These are phyloP conservation scores for Ustanciosporium gigantosporum DNA, from an alignment of 1,284 basidiomycete genomes.

Conservation along the genomic window DNA sequence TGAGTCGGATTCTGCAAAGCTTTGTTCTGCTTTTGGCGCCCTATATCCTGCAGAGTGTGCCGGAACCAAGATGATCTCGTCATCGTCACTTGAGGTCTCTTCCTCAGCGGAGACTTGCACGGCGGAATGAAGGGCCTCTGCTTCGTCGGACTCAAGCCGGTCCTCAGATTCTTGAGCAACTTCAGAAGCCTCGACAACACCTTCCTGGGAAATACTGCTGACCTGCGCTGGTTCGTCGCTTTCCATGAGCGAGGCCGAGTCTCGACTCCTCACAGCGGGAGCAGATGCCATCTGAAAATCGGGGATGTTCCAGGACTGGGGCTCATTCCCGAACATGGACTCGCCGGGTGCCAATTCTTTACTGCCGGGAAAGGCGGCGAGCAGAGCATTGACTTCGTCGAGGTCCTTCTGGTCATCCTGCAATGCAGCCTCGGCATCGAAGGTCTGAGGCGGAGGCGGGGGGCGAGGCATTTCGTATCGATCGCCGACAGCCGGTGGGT, in stretches of 20 bases:
- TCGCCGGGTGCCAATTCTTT: constrained; percentile 30
- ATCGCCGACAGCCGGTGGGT: background rate
- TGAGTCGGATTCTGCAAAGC: background rate
- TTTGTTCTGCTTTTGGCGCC: background rate
- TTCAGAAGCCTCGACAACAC: no score
- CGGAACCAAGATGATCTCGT: background rate
- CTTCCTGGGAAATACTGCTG: no score
- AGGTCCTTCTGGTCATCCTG: constrained; percentile 11
- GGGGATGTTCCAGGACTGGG: constrained; percentile 10
- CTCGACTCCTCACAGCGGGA: no score
- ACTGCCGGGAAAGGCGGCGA: constrained; percentile 40
- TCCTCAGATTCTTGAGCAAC: no score
- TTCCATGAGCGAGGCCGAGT: no score
- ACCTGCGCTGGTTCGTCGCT: no score
- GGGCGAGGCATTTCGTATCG: no score
- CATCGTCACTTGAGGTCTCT: no score
- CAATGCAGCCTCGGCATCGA: background rate
- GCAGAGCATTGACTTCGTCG: constrained; percentile 35
- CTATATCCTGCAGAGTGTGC: background rate
- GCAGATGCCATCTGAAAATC: background rate
- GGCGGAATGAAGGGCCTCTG: no score
- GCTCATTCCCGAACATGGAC: constrained; percentile 28
- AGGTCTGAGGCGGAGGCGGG: background rate
- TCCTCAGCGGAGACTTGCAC: no score
- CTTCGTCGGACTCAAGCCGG: no score